phyloP scores from a whole-genome alignment of 208 protist genomes.

The Balamuthia mandrillaris region DNA sequence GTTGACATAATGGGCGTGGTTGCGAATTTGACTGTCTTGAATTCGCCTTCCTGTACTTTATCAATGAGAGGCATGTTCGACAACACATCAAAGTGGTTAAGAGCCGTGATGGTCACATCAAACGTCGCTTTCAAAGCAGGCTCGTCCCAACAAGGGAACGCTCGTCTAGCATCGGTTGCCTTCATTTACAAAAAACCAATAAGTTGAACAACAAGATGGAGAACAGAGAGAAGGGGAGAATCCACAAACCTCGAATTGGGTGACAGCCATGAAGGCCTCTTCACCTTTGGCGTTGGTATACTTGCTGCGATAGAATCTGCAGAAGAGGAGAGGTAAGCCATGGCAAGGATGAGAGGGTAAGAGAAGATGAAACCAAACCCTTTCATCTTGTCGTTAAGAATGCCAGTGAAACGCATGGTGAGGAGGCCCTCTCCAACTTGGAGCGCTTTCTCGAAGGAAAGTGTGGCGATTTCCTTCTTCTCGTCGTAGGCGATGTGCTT shows the following conservation, averaged over 20 bases:
- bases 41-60: conserved; percentile 11
- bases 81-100: conserved; percentile 70
- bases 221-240: conserved; percentile 6
- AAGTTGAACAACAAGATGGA: not conserved
- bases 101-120: conserved; percentile 79
- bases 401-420: conserved; percentile 78
- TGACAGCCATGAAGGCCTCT: conserved; percentile 44
- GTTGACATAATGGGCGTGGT: conserved; percentile 79
- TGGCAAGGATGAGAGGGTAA: not conserved
- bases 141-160: conserved; percentile 92
- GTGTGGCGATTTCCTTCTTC: conserved; percentile 31
- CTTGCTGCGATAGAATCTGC: conserved; percentile 85
- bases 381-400: conserved; percentile 83
- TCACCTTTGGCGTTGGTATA: conserved; percentile 77
- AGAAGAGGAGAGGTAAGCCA: not conserved
- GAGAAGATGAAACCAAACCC: conserved; percentile 48
- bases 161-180: conserved; percentile 77
- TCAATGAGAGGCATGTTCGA: conserved; percentile 81
- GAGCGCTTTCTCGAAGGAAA: conserved; percentile 44
- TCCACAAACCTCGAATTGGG: conserved; percentile 7
- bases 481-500: conserved; percentile 45
- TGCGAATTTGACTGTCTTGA: conserved; percentile 58
- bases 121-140: conserved; percentile 89
- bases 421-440: conserved; percentile 57
- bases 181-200: not conserved